A percentile compares a stretch with the other conserved stretches of the same genome.
Conservation (phyloP, 176 grass and related monocot species). For the Bonia amplexicaulis region DNA sequence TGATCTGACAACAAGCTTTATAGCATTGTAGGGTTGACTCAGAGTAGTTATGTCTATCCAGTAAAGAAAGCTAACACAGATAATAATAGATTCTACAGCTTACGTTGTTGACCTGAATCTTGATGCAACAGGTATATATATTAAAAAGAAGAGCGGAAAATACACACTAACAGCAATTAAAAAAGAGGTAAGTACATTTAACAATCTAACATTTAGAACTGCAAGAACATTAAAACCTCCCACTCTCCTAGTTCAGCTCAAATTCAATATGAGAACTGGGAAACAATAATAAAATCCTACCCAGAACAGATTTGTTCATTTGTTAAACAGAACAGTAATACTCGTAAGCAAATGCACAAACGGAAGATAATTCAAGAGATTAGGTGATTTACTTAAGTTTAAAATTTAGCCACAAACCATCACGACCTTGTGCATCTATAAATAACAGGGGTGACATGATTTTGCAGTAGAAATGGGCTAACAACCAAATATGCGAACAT, state of each 20-base stretch:
- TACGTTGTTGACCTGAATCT: background rate
- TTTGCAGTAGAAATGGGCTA: background rate
- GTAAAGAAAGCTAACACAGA: background rate
- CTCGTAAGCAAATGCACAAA: background rate
- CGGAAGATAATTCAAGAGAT: background rate
- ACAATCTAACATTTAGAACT: background rate
- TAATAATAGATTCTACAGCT: background rate
- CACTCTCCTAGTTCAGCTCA: background rate
- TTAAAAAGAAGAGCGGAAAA: background rate
- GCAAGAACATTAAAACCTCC: background rate
- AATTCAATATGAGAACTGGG: background rate
- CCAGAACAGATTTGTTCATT: background rate
- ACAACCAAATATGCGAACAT: background rate
- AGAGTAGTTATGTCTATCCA: background rate
- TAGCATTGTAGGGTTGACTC: background rate
- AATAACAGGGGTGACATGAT: background rate
- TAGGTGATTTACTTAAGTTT: background rate
- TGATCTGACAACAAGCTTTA: slow-evolving; percentile 26
- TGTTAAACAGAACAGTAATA: background rate
- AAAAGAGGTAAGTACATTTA: background rate
- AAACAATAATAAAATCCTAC: background rate
- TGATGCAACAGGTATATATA: background rate
- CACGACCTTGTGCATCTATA: background rate
- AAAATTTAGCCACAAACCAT: background rate
- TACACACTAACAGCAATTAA: background rate